These are phyloP conservation scores for Samsoniella hepiali DNA, from an alignment of 2,329 filamentous ascomycete species.

Conservation along the genomic window DNA sequence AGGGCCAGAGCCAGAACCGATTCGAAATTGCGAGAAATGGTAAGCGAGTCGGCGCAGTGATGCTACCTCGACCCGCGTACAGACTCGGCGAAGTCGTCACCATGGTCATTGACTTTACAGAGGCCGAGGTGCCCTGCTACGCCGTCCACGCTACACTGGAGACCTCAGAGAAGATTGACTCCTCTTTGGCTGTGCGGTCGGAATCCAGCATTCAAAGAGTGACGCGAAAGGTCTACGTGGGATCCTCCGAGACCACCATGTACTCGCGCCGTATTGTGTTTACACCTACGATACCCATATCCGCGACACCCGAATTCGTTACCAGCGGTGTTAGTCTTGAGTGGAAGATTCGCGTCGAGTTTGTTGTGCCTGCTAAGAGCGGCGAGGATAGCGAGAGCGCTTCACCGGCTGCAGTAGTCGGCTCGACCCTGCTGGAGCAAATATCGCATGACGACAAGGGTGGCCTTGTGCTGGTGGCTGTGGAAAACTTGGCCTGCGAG, in stretches of 20 bases:
- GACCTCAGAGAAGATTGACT: slow-evolving; percentile 78
- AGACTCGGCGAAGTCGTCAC: slow-evolving; percentile 84
- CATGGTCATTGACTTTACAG: slow-evolving; percentile 78
- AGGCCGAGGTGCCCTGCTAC: slow-evolving; percentile 77
- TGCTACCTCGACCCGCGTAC: slow-evolving; percentile 83
- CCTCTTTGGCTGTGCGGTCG: slow-evolving; percentile 76
- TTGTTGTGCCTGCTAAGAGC: slow-evolving; percentile 69
- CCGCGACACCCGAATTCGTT: slow-evolving; percentile 84
- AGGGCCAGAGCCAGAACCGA: slow-evolving; percentile 78
- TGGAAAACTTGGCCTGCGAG: slow-evolving; percentile 76
- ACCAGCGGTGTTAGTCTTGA: slow-evolving; percentile 84
- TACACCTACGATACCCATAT: slow-evolving; percentile 75
- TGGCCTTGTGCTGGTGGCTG: slow-evolving; percentile 67
- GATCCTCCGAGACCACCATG: slow-evolving; percentile 76
- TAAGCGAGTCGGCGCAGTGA: slow-evolving; percentile 85
- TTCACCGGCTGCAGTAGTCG: slow-evolving; percentile 23
- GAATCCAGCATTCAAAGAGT: slow-evolving; percentile 82
- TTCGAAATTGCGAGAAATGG: slow-evolving; percentile 94
- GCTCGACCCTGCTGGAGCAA: slow-evolving; percentile 66
- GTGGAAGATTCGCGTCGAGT: slow-evolving; percentile 89
- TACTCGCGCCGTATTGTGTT: slow-evolving; percentile 79
- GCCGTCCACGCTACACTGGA: slow-evolving; percentile 82
- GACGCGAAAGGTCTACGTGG: slow-evolving; percentile 76
- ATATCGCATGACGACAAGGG: slow-evolving; percentile 77
- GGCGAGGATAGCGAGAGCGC: slow-evolving; percentile 25